These are phyloP conservation scores for Cardamine chenopodiifolia DNA, from an alignment of 345 rosid species.

Conservation along the genomic window DNA sequence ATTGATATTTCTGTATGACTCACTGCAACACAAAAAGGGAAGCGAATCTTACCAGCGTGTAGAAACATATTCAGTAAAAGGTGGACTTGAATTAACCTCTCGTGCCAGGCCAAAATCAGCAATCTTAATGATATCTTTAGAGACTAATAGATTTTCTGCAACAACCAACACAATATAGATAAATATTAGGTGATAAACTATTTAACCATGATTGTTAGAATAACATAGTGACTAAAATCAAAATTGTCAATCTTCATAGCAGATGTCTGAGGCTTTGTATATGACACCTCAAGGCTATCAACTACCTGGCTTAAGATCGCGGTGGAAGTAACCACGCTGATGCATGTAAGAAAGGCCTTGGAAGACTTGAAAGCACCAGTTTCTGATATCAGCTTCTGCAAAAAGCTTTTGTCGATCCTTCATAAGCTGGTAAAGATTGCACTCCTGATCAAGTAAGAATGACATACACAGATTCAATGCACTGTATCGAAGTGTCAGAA, in stretches of 20 bases:
- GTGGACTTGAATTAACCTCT: slow-evolving; percentile 86
- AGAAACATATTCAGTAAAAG: slow-evolving; percentile 90
- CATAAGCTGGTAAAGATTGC: slow-evolving; percentile 91
- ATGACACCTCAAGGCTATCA: slow-evolving; percentile 22
- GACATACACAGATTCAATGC: slow-evolving; percentile 17
- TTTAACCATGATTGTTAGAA: neutral
- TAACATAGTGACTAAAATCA: neutral
- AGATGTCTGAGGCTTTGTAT: neutral
- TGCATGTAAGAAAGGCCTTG: slow-evolving; percentile 96
- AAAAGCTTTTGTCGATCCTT: slow-evolving; percentile 76
- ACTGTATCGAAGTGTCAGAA: neutral
- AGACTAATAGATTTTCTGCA: slow-evolving; percentile 83
- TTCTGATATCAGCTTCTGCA: slow-evolving; percentile 76
- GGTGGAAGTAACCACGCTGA: slow-evolving; percentile 94
- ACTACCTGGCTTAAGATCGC: slow-evolving; percentile 98
- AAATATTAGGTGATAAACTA: neutral
- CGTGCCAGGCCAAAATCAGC: slow-evolving; percentile 99
- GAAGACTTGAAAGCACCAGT: slow-evolving; percentile 97
- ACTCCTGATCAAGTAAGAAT: slow-evolving; percentile 59
- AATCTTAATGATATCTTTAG: slow-evolving; percentile 75
- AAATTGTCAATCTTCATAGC: neutral
- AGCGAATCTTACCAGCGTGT: slow-evolving; percentile 79
- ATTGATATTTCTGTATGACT: slow-evolving; percentile 1
- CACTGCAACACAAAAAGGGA: slow-evolving; percentile 1
- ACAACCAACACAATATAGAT: slow-evolving; percentile 21